Conservation (phyloP, 345 rosid species). For the Brassica incana region DNA sequence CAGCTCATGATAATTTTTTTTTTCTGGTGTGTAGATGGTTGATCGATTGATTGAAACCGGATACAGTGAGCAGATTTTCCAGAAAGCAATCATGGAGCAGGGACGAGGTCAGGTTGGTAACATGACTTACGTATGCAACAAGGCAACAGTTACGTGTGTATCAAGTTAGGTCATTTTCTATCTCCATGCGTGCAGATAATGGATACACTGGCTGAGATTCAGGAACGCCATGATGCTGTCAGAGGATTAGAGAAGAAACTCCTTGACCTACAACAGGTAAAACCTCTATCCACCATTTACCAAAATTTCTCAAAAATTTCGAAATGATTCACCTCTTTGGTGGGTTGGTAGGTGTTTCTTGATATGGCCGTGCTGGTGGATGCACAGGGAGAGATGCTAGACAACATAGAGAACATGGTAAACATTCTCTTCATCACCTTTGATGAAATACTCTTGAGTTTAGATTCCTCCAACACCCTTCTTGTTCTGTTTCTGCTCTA, state of each 20-base stretch:
- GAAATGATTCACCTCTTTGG: background rate
- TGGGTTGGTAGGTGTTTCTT: slow-evolving; percentile 65
- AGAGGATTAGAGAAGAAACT: slow-evolving; percentile 85
- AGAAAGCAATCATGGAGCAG: slow-evolving; percentile 86
- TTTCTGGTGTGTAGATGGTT: slow-evolving; percentile 56
- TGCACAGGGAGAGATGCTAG: slow-evolving; percentile 91
- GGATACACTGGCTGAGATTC: slow-evolving; percentile 97
- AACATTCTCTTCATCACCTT: slow-evolving; percentile 1
- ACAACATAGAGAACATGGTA: slow-evolving; percentile 93
- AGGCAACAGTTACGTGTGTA: background rate
- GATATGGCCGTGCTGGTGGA: slow-evolving; percentile 97
- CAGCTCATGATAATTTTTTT: background rate
- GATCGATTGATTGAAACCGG: slow-evolving; percentile 88
- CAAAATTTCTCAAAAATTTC: background rate
- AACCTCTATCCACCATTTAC: background rate
- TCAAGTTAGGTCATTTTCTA: slow-evolving; percentile 2
- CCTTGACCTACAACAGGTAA: slow-evolving; percentile 90
- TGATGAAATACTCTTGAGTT: background rate
- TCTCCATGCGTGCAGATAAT: slow-evolving; percentile 56
- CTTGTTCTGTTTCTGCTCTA: slow-evolving; percentile 1
- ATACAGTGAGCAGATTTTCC: slow-evolving; percentile 90
- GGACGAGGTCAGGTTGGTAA: slow-evolving; percentile 80
- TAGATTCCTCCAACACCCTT: background rate
- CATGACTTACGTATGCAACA: background rate
- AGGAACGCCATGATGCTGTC: slow-evolving; percentile 94